Percentiles rank a stretch among this genome's conserved stretches.
phyloP scores from a whole-genome alignment of 768 basidiomycete species.

The Harrya chromipes region DNA sequence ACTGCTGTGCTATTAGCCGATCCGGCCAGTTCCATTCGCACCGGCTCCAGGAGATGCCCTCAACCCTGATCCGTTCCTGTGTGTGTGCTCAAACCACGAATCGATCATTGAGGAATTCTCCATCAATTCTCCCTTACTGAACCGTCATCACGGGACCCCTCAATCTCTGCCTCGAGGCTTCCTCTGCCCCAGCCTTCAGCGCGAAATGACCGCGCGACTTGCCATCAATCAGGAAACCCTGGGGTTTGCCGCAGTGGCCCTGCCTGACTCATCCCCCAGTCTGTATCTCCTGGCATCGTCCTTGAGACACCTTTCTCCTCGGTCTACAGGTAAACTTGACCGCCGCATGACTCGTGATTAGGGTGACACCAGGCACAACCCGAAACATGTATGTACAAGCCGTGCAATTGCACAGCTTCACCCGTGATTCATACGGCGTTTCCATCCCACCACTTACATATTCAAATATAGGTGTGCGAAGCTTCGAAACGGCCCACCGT shows the following conservation, averaged over 20 bases:
- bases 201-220: slow-evolving; percentile 32
- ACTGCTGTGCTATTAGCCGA: slow-evolving; percentile 19
- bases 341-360: slow-evolving; percentile 2
- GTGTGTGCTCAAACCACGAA: not conserved
- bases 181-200: slow-evolving; percentile 14
- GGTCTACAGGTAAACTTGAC: too few species aligned
- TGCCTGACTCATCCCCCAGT: too few species aligned
- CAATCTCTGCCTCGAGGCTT: slow-evolving; percentile 27
- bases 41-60: slow-evolving; percentile 11
- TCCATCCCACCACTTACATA: not conserved
- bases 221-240: slow-evolving; percentile 8
- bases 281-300: too few species aligned
- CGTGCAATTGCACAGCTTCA: slow-evolving; percentile 6
- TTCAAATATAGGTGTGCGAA: slow-evolving; percentile 11
- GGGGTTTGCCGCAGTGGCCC: slow-evolving; percentile 1
- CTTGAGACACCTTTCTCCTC: too few species aligned
- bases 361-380: not conserved
- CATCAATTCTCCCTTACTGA: slow-evolving; percentile 13
- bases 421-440: not conserved
- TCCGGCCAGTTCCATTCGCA: slow-evolving; percentile 12
- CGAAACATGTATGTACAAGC: slow-evolving; percentile 15
- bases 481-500: slow-evolving; percentile 4
- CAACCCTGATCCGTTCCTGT: slow-evolving; percentile 26
- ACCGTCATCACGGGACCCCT: slow-evolving; percentile 24
- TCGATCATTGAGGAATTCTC: slow-evolving; percentile 3